Conservation (phyloP, 495 filamentous ascomycete species). For the Extremus antarcticus region DNA sequence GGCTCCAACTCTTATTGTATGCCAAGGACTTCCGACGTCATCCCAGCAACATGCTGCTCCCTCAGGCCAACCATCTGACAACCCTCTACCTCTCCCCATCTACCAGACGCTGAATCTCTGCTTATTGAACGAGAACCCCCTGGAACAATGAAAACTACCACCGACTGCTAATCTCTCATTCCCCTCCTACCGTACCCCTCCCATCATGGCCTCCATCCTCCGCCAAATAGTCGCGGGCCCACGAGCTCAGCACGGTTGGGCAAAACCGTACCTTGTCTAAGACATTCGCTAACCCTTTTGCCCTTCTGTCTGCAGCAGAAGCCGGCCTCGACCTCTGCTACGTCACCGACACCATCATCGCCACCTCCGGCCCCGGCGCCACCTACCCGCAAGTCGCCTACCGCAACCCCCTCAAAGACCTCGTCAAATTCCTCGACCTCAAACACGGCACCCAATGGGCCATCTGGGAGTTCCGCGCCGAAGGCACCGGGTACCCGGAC, state of each 20-base stretch:
- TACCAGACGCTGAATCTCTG: too few species aligned
- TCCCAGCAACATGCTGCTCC: too few species aligned
- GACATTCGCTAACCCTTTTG: too few species aligned
- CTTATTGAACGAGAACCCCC: neutral
- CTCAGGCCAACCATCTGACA: too few species aligned
- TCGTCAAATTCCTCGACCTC: constrained; percentile 75
- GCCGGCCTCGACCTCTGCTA: constrained; percentile 91
- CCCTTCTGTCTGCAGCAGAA: too few species aligned
- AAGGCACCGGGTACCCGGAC: constrained; percentile 92
- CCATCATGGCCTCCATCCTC: constrained; percentile 46
- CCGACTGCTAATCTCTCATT: neutral
- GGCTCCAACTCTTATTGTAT: too few species aligned
- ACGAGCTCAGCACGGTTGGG: constrained; percentile 61
- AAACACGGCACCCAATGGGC: constrained; percentile 76
- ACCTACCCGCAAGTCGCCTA: constrained; percentile 86
- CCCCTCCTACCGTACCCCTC: neutral
- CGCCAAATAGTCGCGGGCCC: constrained; percentile 72
- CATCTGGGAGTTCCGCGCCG: constrained; percentile 95
- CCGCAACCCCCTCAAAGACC: constrained; percentile 75
- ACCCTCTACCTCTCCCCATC: too few species aligned
- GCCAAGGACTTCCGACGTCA: too few species aligned
- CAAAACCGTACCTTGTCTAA: too few species aligned
- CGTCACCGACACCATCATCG: constrained; percentile 70
- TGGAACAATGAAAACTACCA: neutral
- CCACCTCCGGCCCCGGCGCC: constrained; percentile 72